These are phyloP conservation scores for Dysphania ambrosioides DNA, from an alignment of 148 eudicot genomes.

Conservation along the genomic window DNA sequence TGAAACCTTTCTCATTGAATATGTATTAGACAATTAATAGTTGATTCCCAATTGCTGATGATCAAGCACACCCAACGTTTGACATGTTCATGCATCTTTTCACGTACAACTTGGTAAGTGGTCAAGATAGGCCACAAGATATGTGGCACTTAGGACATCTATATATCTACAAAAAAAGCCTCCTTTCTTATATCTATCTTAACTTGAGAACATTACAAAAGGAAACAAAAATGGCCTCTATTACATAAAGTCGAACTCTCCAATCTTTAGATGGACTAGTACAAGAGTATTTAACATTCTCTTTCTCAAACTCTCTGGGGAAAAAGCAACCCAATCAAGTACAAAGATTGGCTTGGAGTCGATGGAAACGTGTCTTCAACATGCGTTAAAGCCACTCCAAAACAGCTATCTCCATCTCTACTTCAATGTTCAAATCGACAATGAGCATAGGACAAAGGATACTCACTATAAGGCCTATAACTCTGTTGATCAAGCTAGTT, in stretches of 20 bases:
- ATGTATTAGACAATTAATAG: background rate
- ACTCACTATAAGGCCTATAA: no score
- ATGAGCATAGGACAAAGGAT: no score
- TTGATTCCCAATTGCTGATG: background rate
- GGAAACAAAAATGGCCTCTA: background rate
- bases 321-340: background rate
- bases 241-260: background rate
- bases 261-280: background rate
- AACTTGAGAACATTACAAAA: background rate
- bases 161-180: background rate
- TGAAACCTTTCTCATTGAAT: no score
- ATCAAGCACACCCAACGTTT: background rate
- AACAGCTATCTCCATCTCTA: background rate
- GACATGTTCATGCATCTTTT: background rate
- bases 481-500: no score
- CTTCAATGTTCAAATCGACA: background rate
- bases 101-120: background rate
- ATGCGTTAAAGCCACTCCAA: background rate
- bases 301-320: background rate
- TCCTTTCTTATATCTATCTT: background rate
- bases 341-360: background rate
- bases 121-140: background rate
- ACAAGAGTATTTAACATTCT: background rate
- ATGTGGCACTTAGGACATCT: background rate
- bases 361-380: background rate